Evolutionary conservation across 768 basidiomycete species (phyloP).

Genomic region (Gymnopilus junonius): DNA sequence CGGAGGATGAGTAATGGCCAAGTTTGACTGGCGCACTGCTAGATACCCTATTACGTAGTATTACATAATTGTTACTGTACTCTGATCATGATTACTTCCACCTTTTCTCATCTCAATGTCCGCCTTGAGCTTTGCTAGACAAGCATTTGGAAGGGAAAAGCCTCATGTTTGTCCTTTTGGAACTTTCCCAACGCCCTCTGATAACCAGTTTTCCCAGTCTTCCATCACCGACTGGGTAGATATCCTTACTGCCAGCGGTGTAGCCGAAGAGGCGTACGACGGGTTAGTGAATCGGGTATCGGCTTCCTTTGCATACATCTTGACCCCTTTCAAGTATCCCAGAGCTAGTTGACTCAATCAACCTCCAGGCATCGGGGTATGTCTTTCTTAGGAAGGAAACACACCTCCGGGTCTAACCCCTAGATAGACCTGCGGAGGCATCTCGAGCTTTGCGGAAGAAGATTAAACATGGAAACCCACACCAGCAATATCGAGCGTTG

Average conservation of each 20-base stretch:
- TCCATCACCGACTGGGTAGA: conserved; percentile 98
- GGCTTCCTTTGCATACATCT: not conserved
- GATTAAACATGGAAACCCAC: conserved; percentile 91
- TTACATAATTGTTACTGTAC: conserved; percentile 25
- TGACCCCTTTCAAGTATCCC: conserved; percentile 63
- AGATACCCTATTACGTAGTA: conserved; percentile 23
- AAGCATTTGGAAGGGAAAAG: conserved; percentile 74
- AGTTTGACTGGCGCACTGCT: conserved; percentile 7
- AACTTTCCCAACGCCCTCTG: conserved; percentile 16
- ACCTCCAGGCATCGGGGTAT: conserved; percentile 72
- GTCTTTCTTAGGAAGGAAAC: not conserved
- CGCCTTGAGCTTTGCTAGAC: conserved; percentile 63
- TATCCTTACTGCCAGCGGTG: conserved; percentile 76
- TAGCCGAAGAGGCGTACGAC: conserved; percentile 84
- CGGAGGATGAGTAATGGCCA: conserved; percentile 24
- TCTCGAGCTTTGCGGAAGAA: conserved; percentile 95
- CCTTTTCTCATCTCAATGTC: conserved; percentile 36
- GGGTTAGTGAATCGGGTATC: conserved; percentile 54
- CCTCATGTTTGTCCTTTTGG: conserved; percentile 59
- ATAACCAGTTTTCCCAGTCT: conserved; percentile 52
- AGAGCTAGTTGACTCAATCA: conserved; percentile 91
- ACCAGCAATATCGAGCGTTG: conserved; percentile 91
- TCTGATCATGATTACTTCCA: conserved; percentile 2
- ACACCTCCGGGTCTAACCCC: not conserved
- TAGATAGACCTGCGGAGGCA: conserved; percentile 56